These are phyloP conservation scores for Diaporthe citrichinensis DNA, from an alignment of 2,329 filamentous ascomycete species.

Conservation along the genomic window DNA sequence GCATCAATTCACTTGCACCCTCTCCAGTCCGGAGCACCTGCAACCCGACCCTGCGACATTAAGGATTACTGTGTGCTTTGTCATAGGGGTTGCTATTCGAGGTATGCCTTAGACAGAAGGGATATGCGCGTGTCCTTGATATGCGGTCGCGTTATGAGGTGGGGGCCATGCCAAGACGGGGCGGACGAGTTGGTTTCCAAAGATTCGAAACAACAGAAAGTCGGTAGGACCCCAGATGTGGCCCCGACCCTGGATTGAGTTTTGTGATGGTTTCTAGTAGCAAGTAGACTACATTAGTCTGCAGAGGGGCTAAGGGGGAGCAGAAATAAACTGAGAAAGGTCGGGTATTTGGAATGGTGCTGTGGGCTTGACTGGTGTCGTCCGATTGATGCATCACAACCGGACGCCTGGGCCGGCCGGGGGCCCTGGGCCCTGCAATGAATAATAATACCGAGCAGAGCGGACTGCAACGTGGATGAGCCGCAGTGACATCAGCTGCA, in stretches of 20 bases:
- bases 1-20: neutral
- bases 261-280: slow-evolving; percentile 10
- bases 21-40: neutral
- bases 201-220: slow-evolving; percentile 8
- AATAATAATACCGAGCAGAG: neutral
- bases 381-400: neutral
- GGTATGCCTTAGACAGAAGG: neutral
- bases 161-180: slow-evolving; percentile 25
- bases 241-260: slow-evolving; percentile 11
- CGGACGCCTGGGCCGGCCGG: neutral
- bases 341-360: neutral
- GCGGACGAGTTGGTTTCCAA: slow-evolving; percentile 21
- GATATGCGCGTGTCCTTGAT: neutral
- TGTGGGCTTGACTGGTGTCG: neutral
- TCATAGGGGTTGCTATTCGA: neutral
- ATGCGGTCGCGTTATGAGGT: neutral
- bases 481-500: slow-evolving; percentile 1
- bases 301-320: neutral
- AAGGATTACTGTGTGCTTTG: slow-evolving; percentile 5
- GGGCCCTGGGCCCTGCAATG: neutral
- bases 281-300: neutral
- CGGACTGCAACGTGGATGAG: slow-evolving; percentile 19
- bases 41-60: neutral
- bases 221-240: slow-evolving; percentile 2
- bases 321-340: neutral